Base-by-base conservation (phyloP, 495 filamentous ascomycete species). In the Penicillium coffeae region DNA sequence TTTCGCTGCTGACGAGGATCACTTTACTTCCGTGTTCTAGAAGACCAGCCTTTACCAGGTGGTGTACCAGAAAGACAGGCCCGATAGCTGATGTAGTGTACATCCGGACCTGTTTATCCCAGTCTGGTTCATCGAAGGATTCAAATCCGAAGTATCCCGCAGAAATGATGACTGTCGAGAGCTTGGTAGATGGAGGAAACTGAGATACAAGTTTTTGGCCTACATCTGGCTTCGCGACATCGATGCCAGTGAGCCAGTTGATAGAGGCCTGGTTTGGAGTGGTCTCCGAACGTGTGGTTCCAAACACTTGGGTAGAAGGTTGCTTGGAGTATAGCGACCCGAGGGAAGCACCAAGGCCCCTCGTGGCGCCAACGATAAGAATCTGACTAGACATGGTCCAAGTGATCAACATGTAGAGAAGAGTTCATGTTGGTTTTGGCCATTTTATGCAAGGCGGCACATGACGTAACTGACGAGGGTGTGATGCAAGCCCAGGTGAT, bases 91-190 rank as follows among this genome's bases (percentile, higher is more conserved):
- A 82, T 0, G 75, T 86, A 22, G 82, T 85, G 60, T 89, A 89
- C 84, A 88, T 89, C 22, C 69, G 72, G 16, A 86, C 62, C 56
- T 88, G 66, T 20, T 82, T 80, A 13, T 82, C 78, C 73, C 76
- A 88, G 47, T 84, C 73, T 3, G 83, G 83, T n/a, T 71, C 66
- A 32, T 81, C 77, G 38, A 81, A 77, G 16, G 75, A 70, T 48
- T 89, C 86, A 5, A 73, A 79, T 38, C 71, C 79, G 55, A 89
- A 88, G 59, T 84, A 85, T 12, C 84, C 83, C 0, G 85, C 84
- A 3, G 76, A 79, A 59, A 88, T 81, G 43, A 88, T 79, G 54
- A 79, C 75, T 0, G 76, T 67, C 36, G 82, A 80, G 15, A 86
- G 60, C 38, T 65, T 71, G 19, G 62, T 57, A 2, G 65, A 64